Evolutionary conservation across 139 green algal species (phyloP).

Genomic region (Ettlia oleoabundans): DNA sequence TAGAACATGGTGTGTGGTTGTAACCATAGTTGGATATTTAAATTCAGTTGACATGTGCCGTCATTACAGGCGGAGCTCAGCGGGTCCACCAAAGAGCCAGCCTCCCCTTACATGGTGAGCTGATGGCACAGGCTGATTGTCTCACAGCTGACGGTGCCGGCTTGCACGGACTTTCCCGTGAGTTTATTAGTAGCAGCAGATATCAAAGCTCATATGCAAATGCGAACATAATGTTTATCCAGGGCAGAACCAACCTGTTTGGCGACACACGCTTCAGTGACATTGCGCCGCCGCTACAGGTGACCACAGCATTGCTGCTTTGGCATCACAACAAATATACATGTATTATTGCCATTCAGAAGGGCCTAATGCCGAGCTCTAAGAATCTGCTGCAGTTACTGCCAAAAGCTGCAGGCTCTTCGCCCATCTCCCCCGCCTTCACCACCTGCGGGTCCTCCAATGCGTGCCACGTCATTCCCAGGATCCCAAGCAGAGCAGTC

Average conservation of each 20-base stretch:
- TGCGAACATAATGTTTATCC: no score
- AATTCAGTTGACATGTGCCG: no score
- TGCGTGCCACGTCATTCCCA: neutral
- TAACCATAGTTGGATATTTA: no score
- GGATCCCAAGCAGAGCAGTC: no score
- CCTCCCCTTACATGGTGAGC: neutral
- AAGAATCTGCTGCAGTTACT: neutral
- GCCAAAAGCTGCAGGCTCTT: neutral
- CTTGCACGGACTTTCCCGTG: no score
- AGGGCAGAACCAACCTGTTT: conserved; percentile 30
- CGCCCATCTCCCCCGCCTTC: neutral
- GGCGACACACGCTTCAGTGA: conserved; percentile 3
- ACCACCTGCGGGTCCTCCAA: neutral
- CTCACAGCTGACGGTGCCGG: no score
- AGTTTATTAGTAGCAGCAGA: neutral
- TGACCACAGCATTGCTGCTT: neutral
- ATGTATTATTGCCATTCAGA: no score
- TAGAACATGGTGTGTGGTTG: no score
- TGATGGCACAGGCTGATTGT: neutral
- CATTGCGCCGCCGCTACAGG: neutral
- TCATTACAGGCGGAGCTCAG: no score
- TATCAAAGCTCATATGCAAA: neutral
- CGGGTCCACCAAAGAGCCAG: no score
- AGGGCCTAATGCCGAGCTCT: no score
- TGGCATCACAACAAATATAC: no score